These are phyloP conservation scores for Diaporthe sp. DNA, from an alignment of 2,329 filamentous ascomycete species.

Conservation along the genomic window DNA sequence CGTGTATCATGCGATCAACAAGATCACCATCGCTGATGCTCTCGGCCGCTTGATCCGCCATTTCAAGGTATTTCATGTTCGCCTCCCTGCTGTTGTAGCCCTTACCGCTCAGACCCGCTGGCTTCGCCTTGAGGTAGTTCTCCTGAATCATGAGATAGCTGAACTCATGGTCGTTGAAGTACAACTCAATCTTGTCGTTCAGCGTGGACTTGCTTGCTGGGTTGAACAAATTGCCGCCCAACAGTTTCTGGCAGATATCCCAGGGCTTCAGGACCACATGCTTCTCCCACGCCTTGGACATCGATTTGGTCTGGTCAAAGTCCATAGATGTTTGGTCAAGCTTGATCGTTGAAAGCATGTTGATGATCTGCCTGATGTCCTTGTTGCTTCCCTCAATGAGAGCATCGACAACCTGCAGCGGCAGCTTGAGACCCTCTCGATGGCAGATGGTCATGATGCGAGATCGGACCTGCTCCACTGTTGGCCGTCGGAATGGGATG, in stretches of 20 bases:
- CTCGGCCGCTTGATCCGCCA: constrained; percentile 88
- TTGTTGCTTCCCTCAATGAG: constrained; percentile 96
- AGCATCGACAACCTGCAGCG: constrained; percentile 86
- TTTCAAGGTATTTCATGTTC: constrained; percentile 85
- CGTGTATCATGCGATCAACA: constrained; percentile 98
- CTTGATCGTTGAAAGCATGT: constrained; percentile 97
- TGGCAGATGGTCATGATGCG: constrained; percentile 96
- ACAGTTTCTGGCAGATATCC: constrained; percentile 96
- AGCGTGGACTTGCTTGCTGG: constrained; percentile 86
- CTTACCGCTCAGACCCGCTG: constrained; percentile 71
- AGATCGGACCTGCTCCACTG: constrained; percentile 89
- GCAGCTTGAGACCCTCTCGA: constrained; percentile 89
- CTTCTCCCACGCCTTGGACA: constrained; percentile 99
- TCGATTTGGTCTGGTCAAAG: constrained; percentile 88
- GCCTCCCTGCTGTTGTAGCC: constrained; percentile 76
- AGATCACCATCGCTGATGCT: constrained; percentile 98
- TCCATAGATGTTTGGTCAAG: constrained; percentile 85
- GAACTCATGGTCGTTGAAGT: constrained; percentile 99
- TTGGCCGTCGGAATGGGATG: constrained; percentile 88
- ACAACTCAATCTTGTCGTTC: constrained; percentile 98
- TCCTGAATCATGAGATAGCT: constrained; percentile 98
- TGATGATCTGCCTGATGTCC: constrained; percentile 97
- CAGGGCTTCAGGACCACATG: constrained; percentile 96
- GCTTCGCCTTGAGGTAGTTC: constrained; percentile 91
- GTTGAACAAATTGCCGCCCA: constrained; percentile 88